Base-by-base conservation (phyloP, 768 basidiomycete species). In the Pilatotrama ljubarskyi region DNA sequence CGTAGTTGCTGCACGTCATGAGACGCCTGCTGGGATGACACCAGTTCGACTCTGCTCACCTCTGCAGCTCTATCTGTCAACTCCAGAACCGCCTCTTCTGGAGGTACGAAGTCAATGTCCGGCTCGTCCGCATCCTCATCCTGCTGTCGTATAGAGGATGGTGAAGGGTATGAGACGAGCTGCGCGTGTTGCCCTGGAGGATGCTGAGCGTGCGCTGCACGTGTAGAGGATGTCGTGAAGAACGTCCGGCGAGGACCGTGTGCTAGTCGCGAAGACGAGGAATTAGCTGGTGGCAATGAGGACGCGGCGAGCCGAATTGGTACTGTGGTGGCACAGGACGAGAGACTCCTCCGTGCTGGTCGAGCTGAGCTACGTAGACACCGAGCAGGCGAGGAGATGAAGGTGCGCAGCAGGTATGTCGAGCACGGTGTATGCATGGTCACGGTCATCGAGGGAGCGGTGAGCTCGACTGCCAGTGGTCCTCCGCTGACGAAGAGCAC, bases 11-110 rank as follows among this genome's bases (percentile, higher is more conserved):
- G 55, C n/a, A 40, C 29, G 5, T 5, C 58, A 36, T 18, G 18
- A 9, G 17, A 18, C 13, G 35, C 46, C 47, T 15, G 32, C 42
- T 15, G 32, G 35, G 36, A 35, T 38, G 5, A 17, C 13, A 38
- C 32, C 25, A 51, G 9, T 17, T 51, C 48, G 42, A 48, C 13
- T 18, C 17, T 17, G 61, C 78, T 43, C 64, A 90, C 90, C 77
- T 91, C 85, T 2, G 90, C 90, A 36, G 90, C 90, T 15, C 89
- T 78, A 64, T 89, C 84, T 2, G 91, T 90, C 44, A 93, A 78
- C 22, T 77, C 74, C 9, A 92, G 70, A 29, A 75, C 75, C 2
- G 86, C 80, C 50, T 86, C 73, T 40, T 83, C 78, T 40, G 76
- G 73, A 0, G 84, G 77, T 49, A 87, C 64, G 13, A 85, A 68